Evolutionary conservation across 345 rosid species (phyloP), one percentile per base, ranked within the genome.

Genomic region (Citrus mangshanensis): DNA sequence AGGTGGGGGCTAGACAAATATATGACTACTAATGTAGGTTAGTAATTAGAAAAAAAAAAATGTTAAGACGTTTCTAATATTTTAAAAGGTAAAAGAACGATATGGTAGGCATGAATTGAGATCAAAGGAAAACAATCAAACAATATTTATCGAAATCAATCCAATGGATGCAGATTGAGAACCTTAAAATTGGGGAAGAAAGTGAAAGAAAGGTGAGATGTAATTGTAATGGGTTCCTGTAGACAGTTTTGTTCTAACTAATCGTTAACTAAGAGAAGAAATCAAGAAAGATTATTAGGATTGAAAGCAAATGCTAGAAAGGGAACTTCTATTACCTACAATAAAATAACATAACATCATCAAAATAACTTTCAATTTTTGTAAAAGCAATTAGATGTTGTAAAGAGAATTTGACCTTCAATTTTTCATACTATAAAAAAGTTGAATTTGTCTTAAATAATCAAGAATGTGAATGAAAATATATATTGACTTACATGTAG

Each of bases 161-260:
- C 73, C 27, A 56, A 7, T 37, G 79, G 79, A 55, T 56, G 66
- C 19, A 9, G 56, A 77, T 77, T 25, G 66, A 37, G 55, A 65
- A 67, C 73, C 79, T 76, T 55, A 18, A 67, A 55, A 76, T 21
- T 18, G 25, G 34, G 63, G 16, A 51, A 25, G 27, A 76, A 66
- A 16, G 10, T 56, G 13, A 65, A 56, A 25, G 37, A 56, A 77
- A 66, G 79, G 56, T 68, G 21, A 55, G 25, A 37, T 9, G 73
- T 67, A 35, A 76, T 24, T n/a, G 4, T 65, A 65, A 18, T 76
- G 64, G 72, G 79, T 66, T 76, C 27, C 24, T 13, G 8, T 6
- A 66, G 16, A 24, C 10, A n/a, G 3, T 34, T 66, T 54, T 9
- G 34, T 54, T 66, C 9, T 51, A 66, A 76, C 37, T 65, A 76